Conservation (phyloP, 495 filamentous ascomycete genomes). For the Penicillium cosmopolitanum region DNA sequence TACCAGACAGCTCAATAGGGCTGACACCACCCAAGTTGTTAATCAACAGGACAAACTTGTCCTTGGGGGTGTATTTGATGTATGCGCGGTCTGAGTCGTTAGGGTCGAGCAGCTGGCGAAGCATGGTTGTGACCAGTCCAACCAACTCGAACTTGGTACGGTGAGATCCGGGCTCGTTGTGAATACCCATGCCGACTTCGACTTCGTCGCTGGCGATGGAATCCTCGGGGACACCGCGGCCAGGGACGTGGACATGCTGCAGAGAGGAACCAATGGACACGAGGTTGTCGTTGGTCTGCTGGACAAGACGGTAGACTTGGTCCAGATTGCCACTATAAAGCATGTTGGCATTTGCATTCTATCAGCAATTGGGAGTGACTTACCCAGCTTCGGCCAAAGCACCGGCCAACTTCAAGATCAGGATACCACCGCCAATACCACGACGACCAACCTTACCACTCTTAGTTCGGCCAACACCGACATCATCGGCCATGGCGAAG, state of each 20-base stretch:
- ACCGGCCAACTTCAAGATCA: conserved; percentile 87
- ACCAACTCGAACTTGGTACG: conserved; percentile 67
- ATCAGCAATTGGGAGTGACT: conserved; percentile 16
- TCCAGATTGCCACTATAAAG: conserved; percentile 50
- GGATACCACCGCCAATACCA: conserved; percentile 87
- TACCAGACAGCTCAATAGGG: conserved; percentile 84
- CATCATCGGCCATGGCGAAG: conserved; percentile 95
- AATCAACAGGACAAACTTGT: conserved; percentile 75
- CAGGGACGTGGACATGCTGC: conserved; percentile 91
- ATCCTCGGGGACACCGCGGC: conserved; percentile 61
- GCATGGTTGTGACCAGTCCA: conserved; percentile 76
- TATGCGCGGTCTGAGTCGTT: conserved; percentile 82
- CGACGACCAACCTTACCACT: conserved; percentile 90
- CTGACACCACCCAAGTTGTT: conserved; percentile 97
- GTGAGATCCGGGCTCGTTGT: conserved; percentile 90
- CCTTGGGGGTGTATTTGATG: conserved; percentile 62
- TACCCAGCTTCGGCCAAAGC: conserved; percentile 78
- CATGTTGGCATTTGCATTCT: neutral
- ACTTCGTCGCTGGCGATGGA: conserved; percentile 70
- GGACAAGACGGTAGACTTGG: conserved; percentile 73
- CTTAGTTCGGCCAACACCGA: conserved; percentile 81
- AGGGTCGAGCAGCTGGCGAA: conserved; percentile 77
- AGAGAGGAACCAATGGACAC: conserved; percentile 86
- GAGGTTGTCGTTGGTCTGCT: conserved; percentile 72
- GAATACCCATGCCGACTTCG: conserved; percentile 98